A percentile compares a stretch with the other conserved stretches of the same genome.
These are phyloP conservation scores for Saxispiralis lemnorum DNA, from an alignment of 495 filamentous ascomycete genomes.

Conservation along the genomic window DNA sequence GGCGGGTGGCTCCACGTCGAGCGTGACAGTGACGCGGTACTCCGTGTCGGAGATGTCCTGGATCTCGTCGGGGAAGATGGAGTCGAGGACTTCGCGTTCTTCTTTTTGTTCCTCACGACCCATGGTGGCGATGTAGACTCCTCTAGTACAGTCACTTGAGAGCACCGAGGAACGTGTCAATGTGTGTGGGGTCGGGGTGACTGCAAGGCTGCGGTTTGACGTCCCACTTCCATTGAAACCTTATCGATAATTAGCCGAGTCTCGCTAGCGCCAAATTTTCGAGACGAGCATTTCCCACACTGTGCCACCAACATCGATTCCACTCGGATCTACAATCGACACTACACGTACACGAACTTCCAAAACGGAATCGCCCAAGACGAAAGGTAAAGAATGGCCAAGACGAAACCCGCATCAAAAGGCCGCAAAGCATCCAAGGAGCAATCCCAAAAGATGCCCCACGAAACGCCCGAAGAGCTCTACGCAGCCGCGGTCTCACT, in stretches of 20 bases:
- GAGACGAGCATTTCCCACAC: slow-evolving; percentile 2
- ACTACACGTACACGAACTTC: background rate
- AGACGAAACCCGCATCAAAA: slow-evolving; percentile 17
- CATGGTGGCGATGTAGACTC: slow-evolving; percentile 44
- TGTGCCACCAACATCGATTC: no score
- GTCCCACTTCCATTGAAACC: background rate
- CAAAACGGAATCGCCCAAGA: background rate
- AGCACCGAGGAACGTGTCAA: no score
- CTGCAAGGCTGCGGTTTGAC: background rate
- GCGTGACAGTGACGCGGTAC: slow-evolving; percentile 62
- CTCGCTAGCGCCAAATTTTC: slow-evolving; percentile 2
- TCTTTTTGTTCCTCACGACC: slow-evolving; percentile 85
- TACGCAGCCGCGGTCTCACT: slow-evolving; percentile 51
- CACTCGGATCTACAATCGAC: background rate
- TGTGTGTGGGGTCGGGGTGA: no score
- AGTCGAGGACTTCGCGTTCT: slow-evolving; percentile 91
- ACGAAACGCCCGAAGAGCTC: slow-evolving; percentile 32
- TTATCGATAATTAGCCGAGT: background rate
- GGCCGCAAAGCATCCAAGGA: slow-evolving; percentile 11
- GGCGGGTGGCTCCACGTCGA: slow-evolving; percentile 44
- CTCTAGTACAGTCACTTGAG: no score
- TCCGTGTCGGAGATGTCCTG: slow-evolving; percentile 80
- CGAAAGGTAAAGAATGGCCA: slow-evolving; percentile 18
- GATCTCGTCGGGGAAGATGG: slow-evolving; percentile 96
- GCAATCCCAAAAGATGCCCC: slow-evolving; percentile 15